Evolutionary conservation across 306 rosid genomes (phyloP).

Genomic region (Sindora glabra): DNA sequence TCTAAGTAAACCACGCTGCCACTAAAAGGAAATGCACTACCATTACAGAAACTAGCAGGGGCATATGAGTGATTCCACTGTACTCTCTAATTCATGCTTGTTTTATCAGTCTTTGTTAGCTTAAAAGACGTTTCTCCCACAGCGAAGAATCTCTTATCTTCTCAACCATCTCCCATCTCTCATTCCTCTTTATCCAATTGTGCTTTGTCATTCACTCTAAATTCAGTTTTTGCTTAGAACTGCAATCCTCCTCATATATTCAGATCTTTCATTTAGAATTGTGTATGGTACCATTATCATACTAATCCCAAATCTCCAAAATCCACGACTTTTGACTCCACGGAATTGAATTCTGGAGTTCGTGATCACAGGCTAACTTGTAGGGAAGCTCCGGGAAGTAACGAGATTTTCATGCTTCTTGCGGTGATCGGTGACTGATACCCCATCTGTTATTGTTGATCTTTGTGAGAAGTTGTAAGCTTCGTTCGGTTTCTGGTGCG

Average conservation of each 20-base stretch:
- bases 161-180: slow-evolving; percentile 18
- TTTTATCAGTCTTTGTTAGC: neutral
- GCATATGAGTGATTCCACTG: slow-evolving; percentile 17
- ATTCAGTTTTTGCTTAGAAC: neutral
- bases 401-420: neutral
- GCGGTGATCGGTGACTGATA: slow-evolving; percentile 35
- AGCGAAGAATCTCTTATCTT: slow-evolving; percentile 41
- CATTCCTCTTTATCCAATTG: slow-evolving; percentile 3
- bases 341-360: slow-evolving; percentile 4
- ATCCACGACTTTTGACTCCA: neutral
- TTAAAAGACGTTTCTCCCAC: neutral
- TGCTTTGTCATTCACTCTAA: neutral
- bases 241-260: neutral
- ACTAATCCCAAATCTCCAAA: neutral
- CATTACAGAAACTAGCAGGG: neutral
- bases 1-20: neutral
- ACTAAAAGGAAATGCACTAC: neutral
- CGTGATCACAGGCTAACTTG: neutral
- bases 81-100: neutral
- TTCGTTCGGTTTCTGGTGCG: slow-evolving; percentile 18
- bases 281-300: neutral
- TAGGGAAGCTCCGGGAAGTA: neutral
- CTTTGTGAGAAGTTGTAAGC: slow-evolving; percentile 16
- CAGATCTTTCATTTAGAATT: slow-evolving; percentile 9
- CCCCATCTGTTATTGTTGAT: slow-evolving; percentile 6